Conservation (phyloP, 163 green algal genomes). For the Scenedesmus sp. region DNA sequence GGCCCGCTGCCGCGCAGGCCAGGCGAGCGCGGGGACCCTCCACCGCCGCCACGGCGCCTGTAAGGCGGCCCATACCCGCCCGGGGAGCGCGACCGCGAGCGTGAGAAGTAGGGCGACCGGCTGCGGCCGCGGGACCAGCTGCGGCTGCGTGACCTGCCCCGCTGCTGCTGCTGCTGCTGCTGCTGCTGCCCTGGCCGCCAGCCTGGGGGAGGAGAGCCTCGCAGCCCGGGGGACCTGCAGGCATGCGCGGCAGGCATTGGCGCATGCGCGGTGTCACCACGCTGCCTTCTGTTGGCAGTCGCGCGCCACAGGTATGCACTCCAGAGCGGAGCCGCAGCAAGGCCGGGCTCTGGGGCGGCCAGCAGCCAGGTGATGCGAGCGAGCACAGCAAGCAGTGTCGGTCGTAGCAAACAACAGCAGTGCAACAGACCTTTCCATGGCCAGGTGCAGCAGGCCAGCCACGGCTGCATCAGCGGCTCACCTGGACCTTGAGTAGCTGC, state of each 20-base stretch:
- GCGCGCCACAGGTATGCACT: too few relatives aligned
- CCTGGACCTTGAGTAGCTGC: constrained; percentile 17
- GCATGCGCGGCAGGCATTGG: not conserved
- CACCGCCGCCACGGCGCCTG: not conserved
- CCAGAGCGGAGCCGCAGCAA: too few relatives aligned
- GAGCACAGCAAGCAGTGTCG: too few relatives aligned
- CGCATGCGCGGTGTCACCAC: too few relatives aligned
- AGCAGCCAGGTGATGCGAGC: too few relatives aligned
- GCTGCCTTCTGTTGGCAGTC: too few relatives aligned
- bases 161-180: not conserved
- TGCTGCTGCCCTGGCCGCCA: not conserved
- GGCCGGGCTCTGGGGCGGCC: too few relatives aligned
- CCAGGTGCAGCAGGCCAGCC: not conserved
- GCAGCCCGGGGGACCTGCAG: not conserved
- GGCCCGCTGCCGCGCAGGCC: not conserved
- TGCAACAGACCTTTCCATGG: too few relatives aligned
- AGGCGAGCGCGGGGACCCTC: not conserved
- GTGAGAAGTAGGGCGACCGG: not conserved
- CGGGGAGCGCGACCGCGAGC: not conserved
- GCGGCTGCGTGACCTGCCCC: constrained; percentile 4
- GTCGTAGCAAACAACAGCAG: too few relatives aligned
- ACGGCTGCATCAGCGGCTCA: not conserved
- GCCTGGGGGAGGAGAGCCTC: not conserved
- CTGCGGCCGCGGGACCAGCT: constrained; percentile 10
- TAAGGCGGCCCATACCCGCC: not conserved